Percentiles rank a stretch among this genome's conserved stretches.
These are phyloP conservation scores for Mrakiaceae sp. DNA, from an alignment of 1,284 basidiomycete species.

Conservation along the genomic window DNA sequence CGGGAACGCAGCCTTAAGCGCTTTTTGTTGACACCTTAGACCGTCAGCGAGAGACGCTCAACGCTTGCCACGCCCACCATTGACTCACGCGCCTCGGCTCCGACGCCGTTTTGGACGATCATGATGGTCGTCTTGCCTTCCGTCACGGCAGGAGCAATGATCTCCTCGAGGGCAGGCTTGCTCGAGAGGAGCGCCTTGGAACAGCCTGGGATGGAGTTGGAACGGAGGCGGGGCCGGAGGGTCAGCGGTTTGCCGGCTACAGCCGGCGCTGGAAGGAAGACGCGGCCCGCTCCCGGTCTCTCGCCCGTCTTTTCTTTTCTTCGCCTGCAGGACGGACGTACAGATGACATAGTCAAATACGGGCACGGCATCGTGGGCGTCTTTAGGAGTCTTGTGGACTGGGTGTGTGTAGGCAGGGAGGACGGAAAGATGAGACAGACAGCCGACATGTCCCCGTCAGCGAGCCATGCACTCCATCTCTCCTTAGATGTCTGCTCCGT, in stretches of 20 bases:
- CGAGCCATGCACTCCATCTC: too few relatives aligned
- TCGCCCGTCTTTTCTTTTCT: too few relatives aligned
- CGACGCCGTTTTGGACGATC: constrained; percentile 17
- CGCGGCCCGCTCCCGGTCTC: background rate
- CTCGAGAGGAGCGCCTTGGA: constrained; percentile 11
- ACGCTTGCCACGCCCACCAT: background rate
- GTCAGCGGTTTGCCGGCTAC: background rate
- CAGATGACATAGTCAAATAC: constrained; percentile 16
- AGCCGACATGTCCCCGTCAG: too few relatives aligned
- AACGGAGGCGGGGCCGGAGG: background rate
- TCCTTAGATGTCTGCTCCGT: background rate
- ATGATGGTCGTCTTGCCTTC: constrained; percentile 14
- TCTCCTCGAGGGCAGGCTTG: constrained; percentile 8
- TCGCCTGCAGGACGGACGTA: background rate
- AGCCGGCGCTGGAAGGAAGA: background rate
- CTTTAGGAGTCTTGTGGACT: constrained; percentile 11
- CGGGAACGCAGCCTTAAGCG: constrained; percentile 11
- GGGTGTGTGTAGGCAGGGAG: background rate
- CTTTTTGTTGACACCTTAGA: background rate
- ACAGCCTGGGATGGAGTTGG: constrained; percentile 5
- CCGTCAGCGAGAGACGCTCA: background rate
- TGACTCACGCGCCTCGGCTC: constrained; percentile 11
- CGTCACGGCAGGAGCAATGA: constrained; percentile 15
- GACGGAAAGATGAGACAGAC: background rate
- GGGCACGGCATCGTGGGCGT: constrained; percentile 14